Conservation (phyloP, 2,329 filamentous ascomycete genomes). For the Didymella pinodella region DNA sequence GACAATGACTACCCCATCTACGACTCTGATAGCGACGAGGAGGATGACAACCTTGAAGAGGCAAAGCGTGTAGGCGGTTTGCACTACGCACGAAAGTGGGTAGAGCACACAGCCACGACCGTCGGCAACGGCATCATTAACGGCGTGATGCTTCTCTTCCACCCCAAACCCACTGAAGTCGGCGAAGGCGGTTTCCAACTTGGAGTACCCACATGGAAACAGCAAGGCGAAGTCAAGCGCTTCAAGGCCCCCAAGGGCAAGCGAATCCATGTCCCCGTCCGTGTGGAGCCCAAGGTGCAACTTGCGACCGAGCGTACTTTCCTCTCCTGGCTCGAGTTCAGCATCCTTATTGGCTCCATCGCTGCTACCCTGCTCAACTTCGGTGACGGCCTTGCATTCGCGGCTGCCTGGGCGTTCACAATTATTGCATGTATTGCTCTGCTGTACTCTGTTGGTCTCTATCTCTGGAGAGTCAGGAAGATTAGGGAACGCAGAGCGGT, state of each 20-base stretch:
- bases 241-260: slow-evolving; percentile 81
- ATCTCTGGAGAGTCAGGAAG: slow-evolving; percentile 85
- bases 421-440: slow-evolving; percentile 78
- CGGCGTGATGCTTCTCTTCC: slow-evolving; percentile 45
- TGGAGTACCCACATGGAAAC: slow-evolving; percentile 55
- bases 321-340: slow-evolving; percentile 96
- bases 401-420: slow-evolving; percentile 76
- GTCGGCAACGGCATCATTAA: slow-evolving; percentile 49
- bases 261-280: slow-evolving; percentile 89
- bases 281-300: slow-evolving; percentile 97
- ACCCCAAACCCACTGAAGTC: slow-evolving; percentile 55
- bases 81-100: slow-evolving; percentile 71
- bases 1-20: slow-evolving; percentile 87
- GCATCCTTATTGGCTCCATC: slow-evolving; percentile 79
- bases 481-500: slow-evolving; percentile 86
- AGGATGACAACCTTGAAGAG: slow-evolving; percentile 78
- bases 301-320: slow-evolving; percentile 97
- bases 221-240: slow-evolving; percentile 52
- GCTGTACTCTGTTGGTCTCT: slow-evolving; percentile 83
- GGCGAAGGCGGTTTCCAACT: slow-evolving; percentile 52
- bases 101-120: slow-evolving; percentile 60
- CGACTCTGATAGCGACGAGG: slow-evolving; percentile 86
- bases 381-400: slow-evolving; percentile 47
- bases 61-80: slow-evolving; percentile 78
- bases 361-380: slow-evolving; percentile 54